Evolutionary conservation across 306 rosid genomes (phyloP), one percentile per base, ranked within the genome.

Genomic region (Ochetophila trinervis): DNA sequence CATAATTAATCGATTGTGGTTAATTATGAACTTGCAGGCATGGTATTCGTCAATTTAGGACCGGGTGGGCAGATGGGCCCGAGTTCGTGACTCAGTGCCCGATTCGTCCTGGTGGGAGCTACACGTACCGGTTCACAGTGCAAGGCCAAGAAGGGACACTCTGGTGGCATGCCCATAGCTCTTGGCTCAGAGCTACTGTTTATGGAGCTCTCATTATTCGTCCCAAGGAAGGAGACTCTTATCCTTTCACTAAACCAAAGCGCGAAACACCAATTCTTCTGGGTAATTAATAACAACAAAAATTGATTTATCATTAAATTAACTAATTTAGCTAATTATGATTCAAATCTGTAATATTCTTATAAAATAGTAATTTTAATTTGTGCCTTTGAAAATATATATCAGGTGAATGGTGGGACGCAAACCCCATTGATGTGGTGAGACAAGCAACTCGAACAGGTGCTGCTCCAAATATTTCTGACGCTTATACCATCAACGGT

Each of bases 161-260:
- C 32, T 93, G 99, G 99, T 93, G 99, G 99, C 99, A 93, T 18
- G 97, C 99, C 37, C 99, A 94, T 53, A 94, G 91, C 70, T 94
- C 99, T 5, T 94, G 99, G 99, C 81, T 94, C 11, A 82, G 99
- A 54, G 95, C 97, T 65, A 94, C 96, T 0, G 96, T 90, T 9
- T 90, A 94, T 21, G 99, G 99, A 20, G 91, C 95, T 4, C 78
- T 94, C 19, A 73, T 94, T 62, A 81, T 94, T 64, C 96, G 68
- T 42, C 99, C 99, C 1, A 84, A 68, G 66, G 57, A 81, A 77
- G 95, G 87, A 77, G 80, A 85, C 16, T 3, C 86, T 24, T 94
- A 79, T 70, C 97, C 99, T 30, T 94, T 94, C 59, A 60, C 90
- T 0, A 84, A 80, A 50, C 99, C 99, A 20, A 71, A 83, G 32